Evolutionary conservation across 345 rosid species (phyloP), one percentile per base, ranked within the genome.

Genomic region (Populus simonii): DNA sequence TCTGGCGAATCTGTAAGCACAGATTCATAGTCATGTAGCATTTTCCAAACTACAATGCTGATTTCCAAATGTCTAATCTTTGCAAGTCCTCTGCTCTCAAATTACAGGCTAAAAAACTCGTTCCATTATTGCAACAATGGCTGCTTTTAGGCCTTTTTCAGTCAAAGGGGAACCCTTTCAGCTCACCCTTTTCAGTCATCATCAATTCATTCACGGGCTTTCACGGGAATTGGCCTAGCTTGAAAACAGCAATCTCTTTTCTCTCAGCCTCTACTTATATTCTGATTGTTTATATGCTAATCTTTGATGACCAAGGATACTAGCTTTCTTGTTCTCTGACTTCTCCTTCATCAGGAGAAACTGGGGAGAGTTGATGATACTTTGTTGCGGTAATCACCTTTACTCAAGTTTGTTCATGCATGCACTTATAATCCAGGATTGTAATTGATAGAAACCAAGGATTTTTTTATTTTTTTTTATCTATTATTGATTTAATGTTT

Each of bases 91-190:
- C 12, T 49, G 41, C 27, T 16, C n/a, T 33, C 41, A 3, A 29
- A 45, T 69, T 78, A 25, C 85, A 85, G 86, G 88, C 6, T 68
- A 61, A 1, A 85, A 80, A 78, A 62, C 74, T 73, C 66, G 79
- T 70, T 76, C 82, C 45, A 31, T 66, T 31, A 31, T 76, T 22
- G 76, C 83, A 8, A 61, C 83, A 25, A 53, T 78, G 73, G 77
- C 66, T n/a, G 73, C 51, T 80, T 5, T 63, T 38, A 76, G 41
- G 72, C 66, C 68, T 55, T 67, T 61, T 13, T 1, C 55, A 5
- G 55, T 23, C 23, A 36, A 61, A 8, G 41, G 69, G 18, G 55
- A 45, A n/a, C 55, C 53, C 27, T 76, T 69, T 61, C 79, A 17
- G 41, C 23, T 17, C 81, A 18, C 67, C 70, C 62, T 51, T 66